Evolutionary conservation across 768 basidiomycete species (phyloP).

Genomic region (Psilocybe sp.): DNA sequence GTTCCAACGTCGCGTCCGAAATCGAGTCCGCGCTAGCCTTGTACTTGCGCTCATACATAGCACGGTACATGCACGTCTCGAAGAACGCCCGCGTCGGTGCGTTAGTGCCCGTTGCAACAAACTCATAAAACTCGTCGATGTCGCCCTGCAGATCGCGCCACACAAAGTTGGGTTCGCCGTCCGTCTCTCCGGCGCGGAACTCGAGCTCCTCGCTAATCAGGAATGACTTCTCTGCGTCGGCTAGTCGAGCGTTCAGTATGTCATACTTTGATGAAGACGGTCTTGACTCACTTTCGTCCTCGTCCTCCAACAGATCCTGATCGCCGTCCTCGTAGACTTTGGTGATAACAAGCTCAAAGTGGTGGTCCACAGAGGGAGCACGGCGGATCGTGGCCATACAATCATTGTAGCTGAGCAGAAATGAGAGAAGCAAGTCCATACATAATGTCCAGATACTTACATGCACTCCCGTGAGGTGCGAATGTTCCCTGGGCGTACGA

Average conservation of each 20-base stretch:
- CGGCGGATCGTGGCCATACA: conserved; percentile 93
- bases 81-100: conserved; percentile 85
- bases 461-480: conserved; percentile 96
- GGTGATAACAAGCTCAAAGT: conserved; percentile 92
- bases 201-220: conserved; percentile 88
- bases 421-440: background rate
- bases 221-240: conserved; percentile 91
- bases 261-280: background rate
- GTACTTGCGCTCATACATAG: conserved; percentile 96
- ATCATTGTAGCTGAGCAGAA: conserved; percentile 75
- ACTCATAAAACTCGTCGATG: conserved; percentile 91
- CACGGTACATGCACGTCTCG: conserved; percentile 91
- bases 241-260: conserved; percentile 34
- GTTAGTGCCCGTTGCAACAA: conserved; percentile 77
- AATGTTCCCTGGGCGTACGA: conserved; percentile 88
- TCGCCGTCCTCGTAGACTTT: conserved; percentile 97
- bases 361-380: conserved; percentile 70
- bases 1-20: conserved; percentile 63
- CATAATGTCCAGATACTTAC: conserved; percentile 43
- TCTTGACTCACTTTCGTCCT: conserved; percentile 73
- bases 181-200: conserved; percentile 72
- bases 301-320: conserved; percentile 90
- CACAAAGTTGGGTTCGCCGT: conserved; percentile 77
- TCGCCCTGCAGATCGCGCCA: conserved; percentile 94
- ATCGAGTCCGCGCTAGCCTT: conserved; percentile 67